A percentile compares a stretch with the other conserved stretches of the same genome.
Conservation (phyloP, 1,284 basidiomycete species). For the Cystobasidiaceae sp. region DNA sequence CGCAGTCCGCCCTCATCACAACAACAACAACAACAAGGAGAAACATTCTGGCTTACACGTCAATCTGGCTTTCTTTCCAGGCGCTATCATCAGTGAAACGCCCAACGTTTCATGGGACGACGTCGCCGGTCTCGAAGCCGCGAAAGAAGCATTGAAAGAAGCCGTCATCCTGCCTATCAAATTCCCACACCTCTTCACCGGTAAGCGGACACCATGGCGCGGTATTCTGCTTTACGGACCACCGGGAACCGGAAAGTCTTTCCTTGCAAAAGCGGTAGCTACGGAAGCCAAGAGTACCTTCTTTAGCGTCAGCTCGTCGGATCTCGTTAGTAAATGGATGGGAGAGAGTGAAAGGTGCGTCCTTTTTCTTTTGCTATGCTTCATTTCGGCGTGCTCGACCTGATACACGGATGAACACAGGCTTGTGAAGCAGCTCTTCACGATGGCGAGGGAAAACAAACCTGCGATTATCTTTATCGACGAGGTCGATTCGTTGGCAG, state of each 20-base stretch:
- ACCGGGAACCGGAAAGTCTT: slow-evolving; percentile 93
- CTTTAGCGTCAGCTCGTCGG: slow-evolving; percentile 91
- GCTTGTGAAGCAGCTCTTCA: slow-evolving; percentile 91
- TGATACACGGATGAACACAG: no score
- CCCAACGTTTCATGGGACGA: slow-evolving; percentile 98
- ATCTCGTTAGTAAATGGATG: slow-evolving; percentile 99
- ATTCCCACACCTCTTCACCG: slow-evolving; percentile 96
- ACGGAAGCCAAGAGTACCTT: slow-evolving; percentile 99
- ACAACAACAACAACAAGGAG: no score
- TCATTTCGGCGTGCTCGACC: no score
- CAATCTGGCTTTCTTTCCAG: slow-evolving; percentile 39
- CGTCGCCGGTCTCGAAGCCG: slow-evolving; percentile 87
- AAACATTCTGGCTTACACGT: not conserved
- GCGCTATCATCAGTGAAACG: slow-evolving; percentile 88
- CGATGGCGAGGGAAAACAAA: slow-evolving; percentile 92
- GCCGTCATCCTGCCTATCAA: slow-evolving; percentile 98
- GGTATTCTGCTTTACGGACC: slow-evolving; percentile 95
- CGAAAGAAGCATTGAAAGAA: slow-evolving; percentile 94
- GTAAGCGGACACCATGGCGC: slow-evolving; percentile 93
- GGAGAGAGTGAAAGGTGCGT: slow-evolving; percentile 84
- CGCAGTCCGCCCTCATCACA: no score
- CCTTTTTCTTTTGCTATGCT: not conserved
- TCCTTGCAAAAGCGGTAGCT: slow-evolving; percentile 93
- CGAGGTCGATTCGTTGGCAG: slow-evolving; percentile 93
- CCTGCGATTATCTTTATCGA: slow-evolving; percentile 99